Evolutionary conservation across 768 basidiomycete species (phyloP).

Genomic region (Lentinula sp.): DNA sequence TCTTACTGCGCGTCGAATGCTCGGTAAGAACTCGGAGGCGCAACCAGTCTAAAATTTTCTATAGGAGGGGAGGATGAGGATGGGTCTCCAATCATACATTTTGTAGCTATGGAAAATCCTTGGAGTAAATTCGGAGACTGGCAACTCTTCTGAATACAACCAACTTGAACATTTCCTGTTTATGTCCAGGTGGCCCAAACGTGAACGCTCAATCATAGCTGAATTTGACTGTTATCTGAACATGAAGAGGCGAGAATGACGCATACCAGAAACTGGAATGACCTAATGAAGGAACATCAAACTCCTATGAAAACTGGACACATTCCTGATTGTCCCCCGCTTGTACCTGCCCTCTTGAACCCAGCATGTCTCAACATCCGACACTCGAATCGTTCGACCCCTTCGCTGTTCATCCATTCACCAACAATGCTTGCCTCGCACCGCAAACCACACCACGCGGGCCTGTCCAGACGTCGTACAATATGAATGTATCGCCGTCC

Average conservation of each 20-base stretch:
- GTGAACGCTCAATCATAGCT: too few species aligned
- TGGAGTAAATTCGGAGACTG: background rate
- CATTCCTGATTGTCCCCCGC: background rate
- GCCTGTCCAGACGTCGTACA: background rate
- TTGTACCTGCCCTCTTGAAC: background rate
- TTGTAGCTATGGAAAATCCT: too few species aligned
- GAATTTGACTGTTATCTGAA: background rate
- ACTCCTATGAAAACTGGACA: background rate
- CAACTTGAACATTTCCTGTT: background rate
- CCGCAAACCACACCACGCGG: background rate
- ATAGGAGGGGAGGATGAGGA: too few species aligned
- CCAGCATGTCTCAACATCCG: slow-evolving; percentile 24
- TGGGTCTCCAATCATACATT: too few species aligned
- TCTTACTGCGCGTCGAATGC: background rate
- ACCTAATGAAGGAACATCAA: background rate
- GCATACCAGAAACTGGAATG: background rate
- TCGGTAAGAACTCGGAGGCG: background rate
- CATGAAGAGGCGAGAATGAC: background rate
- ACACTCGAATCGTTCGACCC: slow-evolving; percentile 48
- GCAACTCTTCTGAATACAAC: background rate
- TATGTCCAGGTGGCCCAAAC: background rate
- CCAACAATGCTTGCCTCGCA: background rate
- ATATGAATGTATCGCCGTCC: background rate
- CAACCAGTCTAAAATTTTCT: too few species aligned
- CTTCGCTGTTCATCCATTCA: slow-evolving; percentile 55